A percentile compares a stretch with the other conserved stretches of the same genome.
Evolutionary conservation across 2,329 filamentous ascomycete genomes (phyloP).

Genomic region (Drechslerella coelobrocha): DNA sequence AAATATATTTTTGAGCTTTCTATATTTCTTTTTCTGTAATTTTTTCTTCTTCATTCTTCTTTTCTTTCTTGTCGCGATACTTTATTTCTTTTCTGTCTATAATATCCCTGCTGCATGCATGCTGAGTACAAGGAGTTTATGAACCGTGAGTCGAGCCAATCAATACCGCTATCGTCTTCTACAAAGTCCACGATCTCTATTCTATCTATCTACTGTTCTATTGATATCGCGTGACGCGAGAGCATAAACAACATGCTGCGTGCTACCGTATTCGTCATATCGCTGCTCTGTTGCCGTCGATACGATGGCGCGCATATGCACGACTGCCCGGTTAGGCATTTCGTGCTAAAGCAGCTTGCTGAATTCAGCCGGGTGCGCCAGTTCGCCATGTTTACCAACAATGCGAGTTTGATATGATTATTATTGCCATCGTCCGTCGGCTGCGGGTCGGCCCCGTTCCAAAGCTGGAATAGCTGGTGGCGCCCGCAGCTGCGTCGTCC

Average conservation of each 20-base stretch:
- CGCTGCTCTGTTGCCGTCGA: neutral
- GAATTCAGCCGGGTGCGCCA: neutral
- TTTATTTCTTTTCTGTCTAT: neutral
- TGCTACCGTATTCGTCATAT: too few relatives aligned
- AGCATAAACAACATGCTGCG: too few relatives aligned
- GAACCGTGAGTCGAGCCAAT: neutral
- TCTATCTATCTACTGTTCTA: too few relatives aligned
- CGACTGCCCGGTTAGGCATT: too few relatives aligned
- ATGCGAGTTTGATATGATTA: neutral
- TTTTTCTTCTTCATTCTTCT: constrained; percentile 20
- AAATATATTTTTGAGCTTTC: too few relatives aligned
- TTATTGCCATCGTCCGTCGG: constrained; percentile 3
- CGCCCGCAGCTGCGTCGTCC: too few relatives aligned
- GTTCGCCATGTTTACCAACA: constrained; percentile 1
- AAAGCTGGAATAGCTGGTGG: too few relatives aligned
- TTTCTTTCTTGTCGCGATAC: constrained; percentile 32
- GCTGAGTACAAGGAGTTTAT: neutral
- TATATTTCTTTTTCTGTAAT: constrained; percentile 22
- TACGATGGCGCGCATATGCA: neutral
- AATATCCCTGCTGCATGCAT: constrained; percentile 1
- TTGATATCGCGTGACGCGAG: too few relatives aligned
- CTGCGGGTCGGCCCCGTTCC: constrained; percentile 1
- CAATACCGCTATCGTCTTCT: too few relatives aligned
- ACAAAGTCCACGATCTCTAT: too few relatives aligned
- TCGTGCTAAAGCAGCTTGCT: too few relatives aligned